Percentiles rank a stretch among this genome's conserved stretches.
Evolutionary conservation across 148 eudicot species (phyloP).

Genomic region (Fagopyrum esculentum): DNA sequence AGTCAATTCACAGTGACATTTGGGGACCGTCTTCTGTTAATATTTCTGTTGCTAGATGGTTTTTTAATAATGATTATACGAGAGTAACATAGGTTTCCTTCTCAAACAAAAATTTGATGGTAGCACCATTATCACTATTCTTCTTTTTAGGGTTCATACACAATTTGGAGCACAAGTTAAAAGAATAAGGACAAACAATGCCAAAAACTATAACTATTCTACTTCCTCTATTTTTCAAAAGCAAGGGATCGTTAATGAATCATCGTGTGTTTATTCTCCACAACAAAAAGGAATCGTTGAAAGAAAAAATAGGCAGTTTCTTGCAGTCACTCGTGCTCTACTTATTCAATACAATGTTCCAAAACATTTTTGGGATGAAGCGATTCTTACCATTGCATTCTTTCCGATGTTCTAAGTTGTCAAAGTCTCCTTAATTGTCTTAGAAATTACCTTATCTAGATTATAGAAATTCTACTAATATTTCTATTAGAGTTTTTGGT

Average conservation of each 20-base stretch:
- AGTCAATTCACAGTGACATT: background rate
- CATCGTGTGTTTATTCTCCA: too few relatives aligned
- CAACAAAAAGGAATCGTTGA: too few relatives aligned
- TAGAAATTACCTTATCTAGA: too few relatives aligned
- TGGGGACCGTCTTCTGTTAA: background rate
- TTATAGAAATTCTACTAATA: too few relatives aligned
- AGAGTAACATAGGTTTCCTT: background rate
- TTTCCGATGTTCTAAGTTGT: too few relatives aligned
- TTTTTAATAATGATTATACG: conserved; percentile 2
- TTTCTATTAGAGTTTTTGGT: too few relatives aligned
- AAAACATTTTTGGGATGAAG: too few relatives aligned
- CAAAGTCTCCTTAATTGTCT: too few relatives aligned
- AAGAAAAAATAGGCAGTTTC: too few relatives aligned
- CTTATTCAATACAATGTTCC: too few relatives aligned
- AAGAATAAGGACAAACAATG: background rate
- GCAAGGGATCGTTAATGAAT: background rate
- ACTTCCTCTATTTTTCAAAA: background rate
- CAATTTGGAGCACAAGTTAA: background rate
- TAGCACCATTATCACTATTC: background rate
- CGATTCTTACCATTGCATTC: too few relatives aligned
- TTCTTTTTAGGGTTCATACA: background rate
- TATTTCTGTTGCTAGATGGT: background rate
- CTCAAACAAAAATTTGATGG: background rate
- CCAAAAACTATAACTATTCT: background rate
- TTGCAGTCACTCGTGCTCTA: too few relatives aligned